These are phyloP conservation scores for Phytophthora podocarpi DNA, from an alignment of 352 stramenopile genomes.

Conservation along the genomic window DNA sequence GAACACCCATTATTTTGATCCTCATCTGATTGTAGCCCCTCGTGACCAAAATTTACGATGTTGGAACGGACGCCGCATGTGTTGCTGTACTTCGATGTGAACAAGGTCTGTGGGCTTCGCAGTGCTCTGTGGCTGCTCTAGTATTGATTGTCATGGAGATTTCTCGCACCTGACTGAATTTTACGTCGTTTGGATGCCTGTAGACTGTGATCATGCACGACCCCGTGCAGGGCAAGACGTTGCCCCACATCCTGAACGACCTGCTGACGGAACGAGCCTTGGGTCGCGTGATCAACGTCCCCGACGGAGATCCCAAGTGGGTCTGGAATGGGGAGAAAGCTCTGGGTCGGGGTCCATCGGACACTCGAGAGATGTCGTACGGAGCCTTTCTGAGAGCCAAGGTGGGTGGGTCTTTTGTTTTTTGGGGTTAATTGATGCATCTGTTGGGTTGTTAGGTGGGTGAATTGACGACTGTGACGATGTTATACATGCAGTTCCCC, in stretches of 20 bases:
- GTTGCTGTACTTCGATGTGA: slow-evolving; percentile 83
- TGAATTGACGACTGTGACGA: not conserved
- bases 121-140: not conserved
- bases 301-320: slow-evolving; percentile 40
- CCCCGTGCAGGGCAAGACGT: slow-evolving; percentile 75
- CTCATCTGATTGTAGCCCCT: too few relatives aligned
- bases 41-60: too few relatives aligned
- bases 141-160: not conserved
- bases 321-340: slow-evolving; percentile 48
- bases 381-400: slow-evolving; percentile 65
- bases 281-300: slow-evolving; percentile 27
- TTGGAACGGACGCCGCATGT: slow-evolving; percentile 55
- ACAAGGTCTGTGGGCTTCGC: slow-evolving; percentile 53
- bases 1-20: too few relatives aligned
- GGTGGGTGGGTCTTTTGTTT: too few relatives aligned
- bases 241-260: slow-evolving; percentile 79
- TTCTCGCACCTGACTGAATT: not conserved
- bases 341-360: not conserved
- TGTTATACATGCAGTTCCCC: slow-evolving; percentile 47
- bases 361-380: slow-evolving; percentile 42
- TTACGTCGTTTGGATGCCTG: not conserved
- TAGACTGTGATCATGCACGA: slow-evolving; percentile 88
- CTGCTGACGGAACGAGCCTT: slow-evolving; percentile 65
- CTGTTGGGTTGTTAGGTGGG: not conserved
- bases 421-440: slow-evolving; percentile 9